Conservation (phyloP, 768 basidiomycete species). For the Panellus pusillus region DNA sequence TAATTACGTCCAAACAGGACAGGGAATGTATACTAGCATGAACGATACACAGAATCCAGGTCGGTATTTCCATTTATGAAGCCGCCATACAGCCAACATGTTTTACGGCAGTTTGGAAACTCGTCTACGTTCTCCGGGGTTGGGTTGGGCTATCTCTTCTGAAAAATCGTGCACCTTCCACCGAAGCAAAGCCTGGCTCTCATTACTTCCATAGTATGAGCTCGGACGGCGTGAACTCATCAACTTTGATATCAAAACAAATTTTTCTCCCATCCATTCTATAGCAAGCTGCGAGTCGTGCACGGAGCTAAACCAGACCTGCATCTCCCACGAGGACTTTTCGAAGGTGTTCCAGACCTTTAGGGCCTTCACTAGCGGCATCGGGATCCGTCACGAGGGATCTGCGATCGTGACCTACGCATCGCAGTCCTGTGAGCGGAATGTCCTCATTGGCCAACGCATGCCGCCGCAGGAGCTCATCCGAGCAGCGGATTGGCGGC, state of each 20-base stretch:
- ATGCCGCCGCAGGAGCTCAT: conserved; percentile 49
- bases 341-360: conserved; percentile 53
- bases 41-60: conserved; percentile 73
- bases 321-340: conserved; percentile 56
- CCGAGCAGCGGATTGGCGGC: conserved; percentile 50
- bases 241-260: conserved; percentile 66
- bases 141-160: conserved; percentile 50
- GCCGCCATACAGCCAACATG: neutral
- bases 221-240: conserved; percentile 67
- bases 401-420: conserved; percentile 43
- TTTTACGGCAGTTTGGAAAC: conserved; percentile 52
- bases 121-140: conserved; percentile 57
- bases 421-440: conserved; percentile 38
- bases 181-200: neutral
- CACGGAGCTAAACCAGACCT: conserved; percentile 44
- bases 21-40: conserved; percentile 80
- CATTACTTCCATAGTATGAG: conserved; percentile 53
- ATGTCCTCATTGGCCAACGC: conserved; percentile 52
- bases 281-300: conserved; percentile 65
- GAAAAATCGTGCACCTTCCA: conserved; percentile 43
- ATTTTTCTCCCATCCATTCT: conserved; percentile 64
- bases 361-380: conserved; percentile 55
- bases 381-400: conserved; percentile 51
- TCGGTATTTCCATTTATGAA: conserved; percentile 21
- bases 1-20: too few species aligned